Conservation (phyloP, 2,329 filamentous ascomycete species). For the Rutstroemia sp. region DNA sequence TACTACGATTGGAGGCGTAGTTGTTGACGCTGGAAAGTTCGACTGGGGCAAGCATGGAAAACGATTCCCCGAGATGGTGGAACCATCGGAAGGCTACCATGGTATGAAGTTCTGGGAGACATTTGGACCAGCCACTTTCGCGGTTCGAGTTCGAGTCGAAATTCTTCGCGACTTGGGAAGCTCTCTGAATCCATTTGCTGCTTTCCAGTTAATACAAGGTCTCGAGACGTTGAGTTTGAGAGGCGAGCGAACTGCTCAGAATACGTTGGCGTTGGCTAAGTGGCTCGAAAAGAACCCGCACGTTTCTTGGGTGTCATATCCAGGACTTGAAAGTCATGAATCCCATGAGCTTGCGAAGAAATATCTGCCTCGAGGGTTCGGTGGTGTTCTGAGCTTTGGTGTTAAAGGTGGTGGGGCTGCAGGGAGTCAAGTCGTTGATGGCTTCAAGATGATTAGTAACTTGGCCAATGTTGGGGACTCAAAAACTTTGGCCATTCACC, state of each 20-base stretch:
- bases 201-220: constrained; percentile 84
- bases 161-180: constrained; percentile 81
- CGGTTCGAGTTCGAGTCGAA: constrained; percentile 81
- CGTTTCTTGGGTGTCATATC: constrained; percentile 91
- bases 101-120: constrained; percentile 92
- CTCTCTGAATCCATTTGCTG: constrained; percentile 79
- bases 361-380: constrained; percentile 78
- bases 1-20: constrained; percentile 79
- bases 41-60: constrained; percentile 80
- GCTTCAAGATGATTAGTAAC: constrained; percentile 92
- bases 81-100: constrained; percentile 84
- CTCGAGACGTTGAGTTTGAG: constrained; percentile 84
- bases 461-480: constrained; percentile 93
- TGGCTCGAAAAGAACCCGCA: constrained; percentile 79
- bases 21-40: constrained; percentile 85
- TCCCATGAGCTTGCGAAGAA: constrained; percentile 76
- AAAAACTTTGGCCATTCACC: constrained; percentile 92
- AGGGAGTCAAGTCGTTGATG: constrained; percentile 83
- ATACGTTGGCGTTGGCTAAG: constrained; percentile 69
- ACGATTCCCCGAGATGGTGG: constrained; percentile 90
- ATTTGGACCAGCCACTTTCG: constrained; percentile 74
- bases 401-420: constrained; percentile 82
- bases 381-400: constrained; percentile 88
- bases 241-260: constrained; percentile 78
- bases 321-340: constrained; percentile 73